A percentile compares a stretch with the other conserved stretches of the same genome.
These are phyloP conservation scores for Noccaea caerulescens DNA, from an alignment of 345 rosid species.

Conservation along the genomic window DNA sequence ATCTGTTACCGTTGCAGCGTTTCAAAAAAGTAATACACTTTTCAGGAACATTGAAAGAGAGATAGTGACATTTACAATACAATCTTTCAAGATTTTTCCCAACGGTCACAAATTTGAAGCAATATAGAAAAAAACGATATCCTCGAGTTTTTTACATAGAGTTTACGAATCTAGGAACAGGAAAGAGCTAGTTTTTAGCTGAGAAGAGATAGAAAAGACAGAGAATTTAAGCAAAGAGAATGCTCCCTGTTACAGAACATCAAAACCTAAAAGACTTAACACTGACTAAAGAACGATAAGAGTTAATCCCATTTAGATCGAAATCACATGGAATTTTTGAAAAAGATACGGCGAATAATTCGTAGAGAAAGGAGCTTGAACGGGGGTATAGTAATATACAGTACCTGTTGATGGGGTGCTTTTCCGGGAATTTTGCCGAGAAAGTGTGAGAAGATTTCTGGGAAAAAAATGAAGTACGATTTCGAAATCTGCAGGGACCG, in stretches of 20 bases:
- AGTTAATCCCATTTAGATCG: slow-evolving; percentile 32
- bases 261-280: slow-evolving; percentile 34
- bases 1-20: slow-evolving; percentile 45
- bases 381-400: slow-evolving; percentile 28
- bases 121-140: slow-evolving; percentile 13
- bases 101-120: slow-evolving; percentile 43
- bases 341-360: background rate
- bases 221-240: slow-evolving; percentile 8
- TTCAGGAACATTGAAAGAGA: background rate
- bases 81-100: slow-evolving; percentile 12
- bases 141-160: background rate
- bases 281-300: background rate
- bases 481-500: slow-evolving; percentile 43
- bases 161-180: background rate
- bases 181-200: slow-evolving; percentile 11
- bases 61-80: slow-evolving; percentile 14
- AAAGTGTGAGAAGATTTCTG: slow-evolving; percentile 43
- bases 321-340: background rate
- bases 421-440: slow-evolving; percentile 52
- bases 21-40: background rate
- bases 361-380: slow-evolving; percentile 20
- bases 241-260: slow-evolving; percentile 26
- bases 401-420: slow-evolving; percentile 46
- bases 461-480: slow-evolving; percentile 1
- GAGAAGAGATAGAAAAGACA: slow-evolving; percentile 8